phyloP scores from a whole-genome alignment of 192 early-diverging fungal species.

The Oehlia diaphana region DNA sequence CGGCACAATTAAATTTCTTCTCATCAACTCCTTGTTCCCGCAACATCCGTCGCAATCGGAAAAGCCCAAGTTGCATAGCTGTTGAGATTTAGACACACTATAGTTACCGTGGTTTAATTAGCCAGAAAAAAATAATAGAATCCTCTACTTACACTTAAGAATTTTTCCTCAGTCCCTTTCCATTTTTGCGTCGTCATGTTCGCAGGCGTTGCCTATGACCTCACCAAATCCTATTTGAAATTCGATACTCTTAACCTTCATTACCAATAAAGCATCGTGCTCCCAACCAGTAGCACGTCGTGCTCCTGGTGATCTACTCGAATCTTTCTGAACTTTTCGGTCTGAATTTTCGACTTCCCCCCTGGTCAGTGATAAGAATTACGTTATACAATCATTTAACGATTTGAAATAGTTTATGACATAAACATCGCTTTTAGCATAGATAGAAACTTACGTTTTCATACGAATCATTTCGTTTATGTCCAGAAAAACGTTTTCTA shows the following conservation, averaged over 20 bases:
- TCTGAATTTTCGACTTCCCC: background rate
- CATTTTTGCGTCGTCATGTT: constrained; percentile 14
- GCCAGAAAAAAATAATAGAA: constrained; percentile 15
- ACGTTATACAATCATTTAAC: too few species aligned
- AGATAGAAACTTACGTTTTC: background rate
- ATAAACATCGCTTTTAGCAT: too few species aligned
- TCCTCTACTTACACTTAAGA: constrained; percentile 8
- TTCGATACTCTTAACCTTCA: constrained; percentile 1
- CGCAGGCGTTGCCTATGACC: background rate
- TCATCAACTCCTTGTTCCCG: constrained; percentile 5
- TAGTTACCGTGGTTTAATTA: constrained; percentile 6
- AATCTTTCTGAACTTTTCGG: background rate
- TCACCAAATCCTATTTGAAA: constrained; percentile 3
- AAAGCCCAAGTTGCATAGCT: background rate
- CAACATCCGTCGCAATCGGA: background rate
- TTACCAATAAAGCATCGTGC: background rate
- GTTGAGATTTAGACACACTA: background rate
- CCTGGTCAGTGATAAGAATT: constrained; percentile 3
- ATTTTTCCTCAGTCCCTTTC: background rate
- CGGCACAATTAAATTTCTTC: constrained; percentile 1
- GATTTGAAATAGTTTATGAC: background rate
- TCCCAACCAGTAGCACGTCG: constrained; percentile 6
- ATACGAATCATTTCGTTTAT: background rate
- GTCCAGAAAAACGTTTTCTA: constrained; percentile 17
- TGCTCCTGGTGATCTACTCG: background rate